phyloP scores from a whole-genome alignment of 768 basidiomycete genomes.

The Tylopilus balloui region DNA sequence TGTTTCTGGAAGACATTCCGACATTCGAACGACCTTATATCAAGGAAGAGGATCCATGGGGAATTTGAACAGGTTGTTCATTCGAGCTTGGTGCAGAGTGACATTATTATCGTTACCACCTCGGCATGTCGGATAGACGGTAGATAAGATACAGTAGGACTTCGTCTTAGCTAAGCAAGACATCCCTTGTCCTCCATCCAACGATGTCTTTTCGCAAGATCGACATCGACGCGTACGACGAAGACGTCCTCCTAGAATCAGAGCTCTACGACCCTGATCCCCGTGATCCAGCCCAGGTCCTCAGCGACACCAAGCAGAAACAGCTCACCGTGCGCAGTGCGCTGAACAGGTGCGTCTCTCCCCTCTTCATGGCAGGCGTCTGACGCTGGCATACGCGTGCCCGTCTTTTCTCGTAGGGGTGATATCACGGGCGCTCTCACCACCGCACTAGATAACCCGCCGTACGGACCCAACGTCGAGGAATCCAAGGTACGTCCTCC shows the following conservation, averaged over 20 bases:
- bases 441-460: slow-evolving; percentile 68
- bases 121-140: no score
- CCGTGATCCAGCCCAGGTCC: slow-evolving; percentile 65
- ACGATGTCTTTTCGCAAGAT: slow-evolving; percentile 83
- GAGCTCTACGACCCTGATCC: slow-evolving; percentile 88
- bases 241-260: slow-evolving; percentile 78
- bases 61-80: not conserved
- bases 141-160: not conserved
- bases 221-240: slow-evolving; percentile 91
- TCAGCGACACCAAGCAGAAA: slow-evolving; percentile 74
- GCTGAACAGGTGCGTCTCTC: slow-evolving; percentile 60
- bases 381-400: not conserved
- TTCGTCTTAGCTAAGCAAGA: slow-evolving; percentile 4
- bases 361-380: no score
- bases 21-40: not conserved
- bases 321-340: slow-evolving; percentile 65
- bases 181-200: not conserved
- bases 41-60: not conserved
- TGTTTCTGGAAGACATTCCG: not conserved
- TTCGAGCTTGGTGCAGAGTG: not conserved
- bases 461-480: slow-evolving; percentile 84
- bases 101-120: not conserved
- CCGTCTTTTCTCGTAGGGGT: slow-evolving; percentile 43
- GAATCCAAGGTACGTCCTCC: slow-evolving; percentile 73
- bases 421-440: slow-evolving; percentile 73